Evolutionary conservation across 2,329 filamentous ascomycete genomes (phyloP).

Genomic region (Trichoderma endophyticum): DNA sequence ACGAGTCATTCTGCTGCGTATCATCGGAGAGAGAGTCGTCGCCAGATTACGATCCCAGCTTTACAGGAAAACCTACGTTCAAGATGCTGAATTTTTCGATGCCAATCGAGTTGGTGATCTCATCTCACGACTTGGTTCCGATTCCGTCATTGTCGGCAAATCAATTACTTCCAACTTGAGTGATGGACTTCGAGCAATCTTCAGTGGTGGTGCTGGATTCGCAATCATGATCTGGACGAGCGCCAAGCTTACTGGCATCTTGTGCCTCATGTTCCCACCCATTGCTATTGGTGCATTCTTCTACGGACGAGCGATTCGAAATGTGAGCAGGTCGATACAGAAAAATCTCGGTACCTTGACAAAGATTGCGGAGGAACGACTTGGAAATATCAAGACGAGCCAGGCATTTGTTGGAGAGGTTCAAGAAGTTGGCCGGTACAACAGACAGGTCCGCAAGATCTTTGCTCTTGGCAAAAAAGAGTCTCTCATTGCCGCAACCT

Average conservation of each 20-base stretch:
- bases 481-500: constrained; percentile 83
- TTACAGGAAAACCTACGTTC: constrained; percentile 88
- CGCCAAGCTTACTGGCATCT: constrained; percentile 80
- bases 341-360: constrained; percentile 89
- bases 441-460: constrained; percentile 85
- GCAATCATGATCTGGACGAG: constrained; percentile 95
- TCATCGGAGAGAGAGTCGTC: constrained; percentile 93
- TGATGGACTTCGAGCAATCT: constrained; percentile 85
- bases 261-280: constrained; percentile 84
- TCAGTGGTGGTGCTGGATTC: constrained; percentile 87
- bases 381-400: constrained; percentile 94
- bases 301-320: constrained; percentile 85
- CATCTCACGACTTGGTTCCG: constrained; percentile 90
- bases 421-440: constrained; percentile 87
- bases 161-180: constrained; percentile 97
- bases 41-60: constrained; percentile 83
- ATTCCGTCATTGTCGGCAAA: constrained; percentile 97
- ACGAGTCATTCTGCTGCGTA: constrained; percentile 85
- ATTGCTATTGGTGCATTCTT: constrained; percentile 88
- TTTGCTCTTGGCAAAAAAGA: constrained; percentile 85
- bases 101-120: constrained; percentile 95
- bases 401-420: constrained; percentile 95
- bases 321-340: constrained; percentile 87
- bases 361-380: constrained; percentile 96
- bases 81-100: constrained; percentile 98